Percentiles rank a stretch among this genome's conserved stretches.
phyloP scores from a whole-genome alignment of 1,284 basidiomycete genomes.

The Porogramme epimiltina region DNA sequence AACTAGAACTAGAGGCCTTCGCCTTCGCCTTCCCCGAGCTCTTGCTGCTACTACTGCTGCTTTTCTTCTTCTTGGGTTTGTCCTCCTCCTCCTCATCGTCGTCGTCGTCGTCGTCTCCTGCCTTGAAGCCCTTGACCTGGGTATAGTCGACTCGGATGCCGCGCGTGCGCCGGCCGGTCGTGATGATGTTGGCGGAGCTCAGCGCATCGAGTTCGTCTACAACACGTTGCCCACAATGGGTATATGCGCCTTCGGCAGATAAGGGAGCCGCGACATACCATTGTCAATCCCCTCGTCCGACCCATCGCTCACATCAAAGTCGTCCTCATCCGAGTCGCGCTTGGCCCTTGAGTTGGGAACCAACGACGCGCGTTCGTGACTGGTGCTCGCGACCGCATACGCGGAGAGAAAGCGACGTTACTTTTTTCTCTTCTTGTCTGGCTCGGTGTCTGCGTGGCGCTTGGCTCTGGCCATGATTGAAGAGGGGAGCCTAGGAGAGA shows the following conservation, averaged over 20 bases:
- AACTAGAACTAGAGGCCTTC: too few species aligned
- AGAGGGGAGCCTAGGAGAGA: too few species aligned
- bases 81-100: constrained; percentile 31
- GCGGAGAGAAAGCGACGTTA: constrained; percentile 20
- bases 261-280: constrained; percentile 25
- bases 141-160: constrained; percentile 39
- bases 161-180: constrained; percentile 34
- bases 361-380: constrained; percentile 7
- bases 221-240: background rate
- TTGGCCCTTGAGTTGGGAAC: constrained; percentile 27
- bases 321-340: constrained; percentile 32
- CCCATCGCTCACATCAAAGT: constrained; percentile 27
- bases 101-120: constrained; percentile 32
- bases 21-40: too few species aligned
- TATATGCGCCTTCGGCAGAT: too few species aligned
- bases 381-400: background rate
- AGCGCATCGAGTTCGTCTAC: constrained; percentile 35
- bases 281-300: constrained; percentile 33
- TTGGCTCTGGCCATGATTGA: constrained; percentile 32
- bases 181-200: constrained; percentile 32
- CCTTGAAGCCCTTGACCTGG: constrained; percentile 30
- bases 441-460: constrained; percentile 33
- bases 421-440: constrained; percentile 35
- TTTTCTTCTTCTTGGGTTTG: constrained; percentile 22
- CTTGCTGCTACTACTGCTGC: too few species aligned